These are phyloP conservation scores for Pseudogymnoascus sp. DNA, from an alignment of 2,329 filamentous ascomycete genomes.

Conservation along the genomic window DNA sequence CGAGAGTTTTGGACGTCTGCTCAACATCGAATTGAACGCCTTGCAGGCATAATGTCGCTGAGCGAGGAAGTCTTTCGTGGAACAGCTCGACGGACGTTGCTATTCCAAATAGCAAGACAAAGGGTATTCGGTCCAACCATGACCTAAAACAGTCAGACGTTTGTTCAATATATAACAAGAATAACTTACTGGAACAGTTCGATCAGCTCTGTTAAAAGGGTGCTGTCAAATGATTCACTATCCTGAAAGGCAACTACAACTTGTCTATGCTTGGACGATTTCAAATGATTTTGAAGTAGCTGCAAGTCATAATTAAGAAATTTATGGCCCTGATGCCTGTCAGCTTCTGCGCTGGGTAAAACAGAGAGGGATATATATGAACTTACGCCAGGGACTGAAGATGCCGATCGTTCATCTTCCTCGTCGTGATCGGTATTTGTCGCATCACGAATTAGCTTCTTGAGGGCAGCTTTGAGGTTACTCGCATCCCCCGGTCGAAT, in stretches of 20 bases:
- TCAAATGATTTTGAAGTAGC: slow-evolving; percentile 55
- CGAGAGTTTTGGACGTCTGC: slow-evolving; percentile 63
- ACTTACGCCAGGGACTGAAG: slow-evolving; percentile 42
- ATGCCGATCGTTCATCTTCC: slow-evolving; percentile 39
- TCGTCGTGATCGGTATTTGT: slow-evolving; percentile 51
- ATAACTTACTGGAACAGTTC: slow-evolving; percentile 55
- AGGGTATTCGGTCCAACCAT: slow-evolving; percentile 71
- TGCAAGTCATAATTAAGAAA: slow-evolving; percentile 75
- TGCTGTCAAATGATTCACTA: slow-evolving; percentile 72
- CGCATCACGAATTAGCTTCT: slow-evolving; percentile 63
- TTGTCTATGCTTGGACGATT: slow-evolving; percentile 45
- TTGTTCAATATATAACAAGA: neutral
- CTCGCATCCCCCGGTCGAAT: slow-evolving; percentile 64
- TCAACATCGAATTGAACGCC: slow-evolving; percentile 73
- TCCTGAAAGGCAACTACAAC: slow-evolving; percentile 72
- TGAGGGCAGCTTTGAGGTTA: slow-evolving; percentile 66
- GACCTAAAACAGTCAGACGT: slow-evolving; percentile 33
- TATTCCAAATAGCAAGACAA: slow-evolving; percentile 70
- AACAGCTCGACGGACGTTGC: slow-evolving; percentile 77
- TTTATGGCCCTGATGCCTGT: slow-evolving; percentile 45
- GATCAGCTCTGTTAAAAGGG: slow-evolving; percentile 64
- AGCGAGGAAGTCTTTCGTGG: slow-evolving; percentile 64
- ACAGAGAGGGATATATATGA: neutral
- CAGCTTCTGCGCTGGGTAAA: slow-evolving; percentile 4
- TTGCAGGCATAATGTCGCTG: slow-evolving; percentile 58